Evolutionary conservation across 805 yeast genomes (phyloP).

Genomic region (Candida nemodendra): DNA sequence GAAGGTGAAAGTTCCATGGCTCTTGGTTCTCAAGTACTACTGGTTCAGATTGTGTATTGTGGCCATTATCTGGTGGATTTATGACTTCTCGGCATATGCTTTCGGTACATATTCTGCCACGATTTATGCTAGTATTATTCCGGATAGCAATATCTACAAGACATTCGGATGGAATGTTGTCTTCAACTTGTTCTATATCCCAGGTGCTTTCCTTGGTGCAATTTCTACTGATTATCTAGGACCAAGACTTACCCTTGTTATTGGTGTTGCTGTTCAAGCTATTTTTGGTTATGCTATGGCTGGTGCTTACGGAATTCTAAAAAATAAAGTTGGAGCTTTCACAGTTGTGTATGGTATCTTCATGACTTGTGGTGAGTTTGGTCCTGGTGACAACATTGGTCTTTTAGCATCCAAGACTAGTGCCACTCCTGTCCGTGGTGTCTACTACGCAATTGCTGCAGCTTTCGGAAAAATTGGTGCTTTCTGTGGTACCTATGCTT

Average conservation of each 20-base stretch:
- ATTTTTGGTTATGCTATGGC: constrained; percentile 83
- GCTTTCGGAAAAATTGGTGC: constrained; percentile 93
- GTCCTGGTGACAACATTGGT: constrained; percentile 93
- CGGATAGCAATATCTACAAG: constrained; percentile 61
- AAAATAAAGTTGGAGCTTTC: constrained; percentile 68
- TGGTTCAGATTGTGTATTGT: constrained; percentile 76
- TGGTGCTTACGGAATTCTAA: constrained; percentile 56
- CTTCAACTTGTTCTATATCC: constrained; percentile 81
- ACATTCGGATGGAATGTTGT: constrained; percentile 93
- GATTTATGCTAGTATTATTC: constrained; percentile 59
- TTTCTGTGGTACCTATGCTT: constrained; percentile 83
- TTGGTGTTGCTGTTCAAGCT: constrained; percentile 74
- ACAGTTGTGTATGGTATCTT: constrained; percentile 88
- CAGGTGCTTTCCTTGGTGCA: constrained; percentile 91
- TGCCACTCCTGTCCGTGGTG: constrained; percentile 87
- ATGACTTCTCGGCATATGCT: constrained; percentile 85
- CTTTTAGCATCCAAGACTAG: constrained; percentile 81
- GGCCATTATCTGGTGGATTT: constrained; percentile 83
- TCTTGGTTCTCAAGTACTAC: constrained; percentile 71
- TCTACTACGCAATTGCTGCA: constrained; percentile 87
- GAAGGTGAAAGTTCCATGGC: constrained; percentile 61
- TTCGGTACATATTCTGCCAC: constrained; percentile 81
- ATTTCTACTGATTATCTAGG: constrained; percentile 80
- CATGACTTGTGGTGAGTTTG: constrained; percentile 85
- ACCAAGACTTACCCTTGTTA: constrained; percentile 74